These are phyloP conservation scores for Pythium vanterpoolii DNA, from an alignment of 352 stramenopile genomes.

Conservation along the genomic window DNA sequence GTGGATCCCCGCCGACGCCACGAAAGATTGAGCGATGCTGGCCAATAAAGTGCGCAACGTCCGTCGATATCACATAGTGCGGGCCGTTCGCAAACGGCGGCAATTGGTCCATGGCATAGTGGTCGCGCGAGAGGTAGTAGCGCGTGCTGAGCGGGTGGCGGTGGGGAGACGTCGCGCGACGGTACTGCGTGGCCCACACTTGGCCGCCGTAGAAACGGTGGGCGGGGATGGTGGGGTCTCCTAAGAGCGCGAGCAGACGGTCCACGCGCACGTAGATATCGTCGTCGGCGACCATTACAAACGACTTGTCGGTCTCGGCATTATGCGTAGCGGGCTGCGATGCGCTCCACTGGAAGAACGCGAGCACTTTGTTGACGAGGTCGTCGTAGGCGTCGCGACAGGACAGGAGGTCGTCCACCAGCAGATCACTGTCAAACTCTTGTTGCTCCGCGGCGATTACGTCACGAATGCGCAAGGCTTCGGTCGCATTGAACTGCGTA, in stretches of 20 bases:
- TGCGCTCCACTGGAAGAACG: conserved; percentile 33
- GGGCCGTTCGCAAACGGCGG: conserved; percentile 37
- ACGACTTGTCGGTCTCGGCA: conserved; percentile 13
- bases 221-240: background rate
- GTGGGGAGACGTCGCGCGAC: conserved; percentile 6
- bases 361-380: conserved; percentile 51
- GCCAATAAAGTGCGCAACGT: conserved; percentile 29
- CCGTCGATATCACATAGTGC: conserved; percentile 34
- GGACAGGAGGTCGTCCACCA: conserved; percentile 40
- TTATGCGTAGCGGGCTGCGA: conserved; percentile 12
- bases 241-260: background rate
- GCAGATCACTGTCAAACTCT: conserved; percentile 31
- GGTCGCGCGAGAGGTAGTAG: conserved; percentile 24
- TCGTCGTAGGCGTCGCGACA: conserved; percentile 50
- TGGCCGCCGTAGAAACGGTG: conserved; percentile 33
- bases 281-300: conserved; percentile 55
- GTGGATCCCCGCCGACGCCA: conserved; percentile 3
- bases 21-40: conserved; percentile 16
- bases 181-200: conserved; percentile 32
- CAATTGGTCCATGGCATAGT: conserved; percentile 25
- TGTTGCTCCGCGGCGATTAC: conserved; percentile 26
- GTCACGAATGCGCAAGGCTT: background rate
- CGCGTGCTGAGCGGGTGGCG: conserved; percentile 1
- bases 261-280: conserved; percentile 34
- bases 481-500: background rate